These are phyloP conservation scores for Aureobasidium sp. DNA, from an alignment of 2,329 filamentous ascomycete genomes.

Conservation along the genomic window DNA sequence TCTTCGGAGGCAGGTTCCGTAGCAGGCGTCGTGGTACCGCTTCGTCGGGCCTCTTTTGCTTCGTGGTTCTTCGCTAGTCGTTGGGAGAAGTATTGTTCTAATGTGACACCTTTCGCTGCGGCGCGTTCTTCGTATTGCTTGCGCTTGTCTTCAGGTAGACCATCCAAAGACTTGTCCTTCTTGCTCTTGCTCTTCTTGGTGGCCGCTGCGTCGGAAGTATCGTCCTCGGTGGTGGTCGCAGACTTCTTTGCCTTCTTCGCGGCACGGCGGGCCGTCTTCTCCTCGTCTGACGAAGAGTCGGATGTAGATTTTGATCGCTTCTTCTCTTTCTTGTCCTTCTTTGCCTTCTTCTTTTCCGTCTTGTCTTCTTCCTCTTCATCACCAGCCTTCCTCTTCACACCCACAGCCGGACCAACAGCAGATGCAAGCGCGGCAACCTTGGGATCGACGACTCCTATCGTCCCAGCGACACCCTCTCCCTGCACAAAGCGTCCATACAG, in stretches of 20 bases:
- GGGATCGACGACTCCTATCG: constrained; percentile 36
- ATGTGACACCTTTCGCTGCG: constrained; percentile 25
- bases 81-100: constrained; percentile 21
- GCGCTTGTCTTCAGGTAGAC: constrained; percentile 23
- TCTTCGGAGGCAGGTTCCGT: constrained; percentile 9
- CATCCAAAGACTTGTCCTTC: constrained; percentile 22
- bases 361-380: constrained; percentile 13
- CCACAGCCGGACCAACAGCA: constrained; percentile 3
- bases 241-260: constrained; percentile 13
- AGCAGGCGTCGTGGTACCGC: background rate
- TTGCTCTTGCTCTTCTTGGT: constrained; percentile 9
- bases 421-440: constrained; percentile 13
- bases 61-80: constrained; percentile 11
- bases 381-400: constrained; percentile 13
- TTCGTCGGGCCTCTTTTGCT: constrained; percentile 7
- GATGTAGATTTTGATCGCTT: constrained; percentile 6
- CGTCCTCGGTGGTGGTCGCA: background rate
- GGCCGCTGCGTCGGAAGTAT: background rate
- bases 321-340: constrained; percentile 19
- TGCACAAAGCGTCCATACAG: constrained; percentile 80
- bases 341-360: constrained; percentile 12
- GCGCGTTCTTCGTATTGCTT: constrained; percentile 26
- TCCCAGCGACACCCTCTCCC: constrained; percentile 70
- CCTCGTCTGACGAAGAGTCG: constrained; percentile 15
- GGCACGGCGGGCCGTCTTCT: constrained; percentile 16